Percentiles rank a stretch among this genome's conserved stretches.
Conservation (phyloP, 106 monocot genomes). For the Dioscorea dumetorum region DNA sequence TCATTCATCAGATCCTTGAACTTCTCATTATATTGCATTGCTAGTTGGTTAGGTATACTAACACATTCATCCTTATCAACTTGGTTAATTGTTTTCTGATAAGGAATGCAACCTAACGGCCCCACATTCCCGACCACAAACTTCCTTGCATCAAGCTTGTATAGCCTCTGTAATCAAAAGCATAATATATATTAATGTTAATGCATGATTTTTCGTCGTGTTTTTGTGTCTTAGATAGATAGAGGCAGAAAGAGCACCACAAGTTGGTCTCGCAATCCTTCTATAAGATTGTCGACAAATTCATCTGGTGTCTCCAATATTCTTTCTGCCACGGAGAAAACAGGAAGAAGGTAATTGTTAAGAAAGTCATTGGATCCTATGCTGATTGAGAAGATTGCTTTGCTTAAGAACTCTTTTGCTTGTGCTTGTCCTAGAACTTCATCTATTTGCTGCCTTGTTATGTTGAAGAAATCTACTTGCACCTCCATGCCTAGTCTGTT, state of each 20-base stretch:
- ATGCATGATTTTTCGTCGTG: too few relatives aligned
- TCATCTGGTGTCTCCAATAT: slow-evolving; percentile 19
- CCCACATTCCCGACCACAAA: slow-evolving; percentile 80
- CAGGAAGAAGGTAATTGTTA: slow-evolving; percentile 40
- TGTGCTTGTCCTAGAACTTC: slow-evolving; percentile 17
- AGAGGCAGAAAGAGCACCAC: slow-evolving; percentile 1
- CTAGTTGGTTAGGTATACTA: slow-evolving; percentile 60
- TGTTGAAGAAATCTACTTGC: slow-evolving; percentile 39
- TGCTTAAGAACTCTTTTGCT: slow-evolving; percentile 19
- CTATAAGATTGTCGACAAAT: slow-evolving; percentile 28
- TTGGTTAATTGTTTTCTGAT: slow-evolving; percentile 73
- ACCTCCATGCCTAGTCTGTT: slow-evolving; percentile 22
- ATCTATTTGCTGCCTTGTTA: slow-evolving; percentile 30
- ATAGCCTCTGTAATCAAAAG: slow-evolving; percentile 44
- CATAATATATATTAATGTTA: background rate
- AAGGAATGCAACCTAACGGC: slow-evolving; percentile 88
- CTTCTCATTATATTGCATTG: slow-evolving; percentile 40
- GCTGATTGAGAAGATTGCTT: slow-evolving; percentile 30
- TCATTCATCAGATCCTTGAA: slow-evolving; percentile 55
- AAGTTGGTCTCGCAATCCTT: slow-evolving; percentile 12
- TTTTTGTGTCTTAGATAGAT: background rate
- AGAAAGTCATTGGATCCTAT: slow-evolving; percentile 38
- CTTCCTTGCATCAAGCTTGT: slow-evolving; percentile 69
- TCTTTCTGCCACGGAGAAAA: slow-evolving; percentile 21
- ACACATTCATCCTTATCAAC: slow-evolving; percentile 45